Conservation (phyloP, 169 alveolate species). For the Amoebophrya sp. region DNA sequence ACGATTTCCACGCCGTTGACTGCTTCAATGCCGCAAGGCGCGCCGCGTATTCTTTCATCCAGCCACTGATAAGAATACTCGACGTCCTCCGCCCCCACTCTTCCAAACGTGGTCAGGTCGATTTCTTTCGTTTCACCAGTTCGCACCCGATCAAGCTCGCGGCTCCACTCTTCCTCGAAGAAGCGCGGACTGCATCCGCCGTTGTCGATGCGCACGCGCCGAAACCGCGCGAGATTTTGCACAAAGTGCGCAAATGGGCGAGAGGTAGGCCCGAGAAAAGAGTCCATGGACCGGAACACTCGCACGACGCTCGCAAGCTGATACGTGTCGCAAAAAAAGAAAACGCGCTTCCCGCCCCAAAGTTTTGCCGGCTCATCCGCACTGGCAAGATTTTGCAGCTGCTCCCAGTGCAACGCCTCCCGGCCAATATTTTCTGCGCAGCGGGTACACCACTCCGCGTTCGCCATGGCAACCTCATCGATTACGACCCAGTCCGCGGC, state of each 20-base stretch:
- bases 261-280: not conserved
- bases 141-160: not conserved
- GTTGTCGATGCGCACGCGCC: not conserved
- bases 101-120: not conserved
- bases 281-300: not conserved
- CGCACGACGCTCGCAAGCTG: not conserved
- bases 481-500: not conserved
- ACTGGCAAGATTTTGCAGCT: not conserved
- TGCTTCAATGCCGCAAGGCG: not conserved
- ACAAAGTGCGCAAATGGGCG: not conserved
- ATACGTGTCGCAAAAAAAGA: not conserved
- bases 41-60: not conserved
- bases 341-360: not conserved
- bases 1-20: not conserved
- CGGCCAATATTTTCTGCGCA: not conserved
- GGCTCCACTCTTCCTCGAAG: not conserved
- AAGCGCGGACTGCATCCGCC: not conserved
- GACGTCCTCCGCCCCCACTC: not conserved
- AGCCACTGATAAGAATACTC: not conserved
- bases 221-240: not conserved
- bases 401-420: not conserved
- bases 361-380: not conserved
- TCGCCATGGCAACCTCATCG: not conserved
- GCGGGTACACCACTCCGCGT: not conserved
- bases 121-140: not conserved